These are phyloP conservation scores for Mucuna pruriens DNA, from an alignment of 306 rosid species.

Conservation along the genomic window DNA sequence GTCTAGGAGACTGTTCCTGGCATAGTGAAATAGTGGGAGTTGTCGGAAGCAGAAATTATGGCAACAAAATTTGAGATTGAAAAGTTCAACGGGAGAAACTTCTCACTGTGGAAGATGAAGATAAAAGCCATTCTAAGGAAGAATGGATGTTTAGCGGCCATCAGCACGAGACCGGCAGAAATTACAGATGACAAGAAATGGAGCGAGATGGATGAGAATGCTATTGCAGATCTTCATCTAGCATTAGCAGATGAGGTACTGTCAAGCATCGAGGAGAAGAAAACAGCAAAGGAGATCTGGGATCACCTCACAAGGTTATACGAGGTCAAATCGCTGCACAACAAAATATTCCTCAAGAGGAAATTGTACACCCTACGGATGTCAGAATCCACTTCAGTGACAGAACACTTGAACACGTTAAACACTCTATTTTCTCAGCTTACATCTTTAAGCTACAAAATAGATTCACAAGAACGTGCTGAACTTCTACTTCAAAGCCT, in stretches of 20 bases:
- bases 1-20: too few relatives aligned
- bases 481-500: slow-evolving; percentile 4
- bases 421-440: not conserved
- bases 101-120: not conserved
- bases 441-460: not conserved
- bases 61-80: not conserved
- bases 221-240: not conserved
- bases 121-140: not conserved
- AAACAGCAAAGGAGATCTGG: not conserved
- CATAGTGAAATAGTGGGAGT: too few relatives aligned
- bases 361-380: not conserved
- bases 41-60: not conserved
- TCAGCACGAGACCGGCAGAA: not conserved
- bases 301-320: not conserved
- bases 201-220: not conserved
- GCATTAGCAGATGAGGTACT: not conserved
- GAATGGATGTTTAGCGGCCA: not conserved
- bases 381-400: not conserved
- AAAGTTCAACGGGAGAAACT: not conserved
- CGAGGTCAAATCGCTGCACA: slow-evolving; percentile 27
- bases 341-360: too few relatives aligned
- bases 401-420: not conserved
- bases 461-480: not conserved
- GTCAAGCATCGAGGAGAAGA: not conserved
- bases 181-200: not conserved